Evolutionary conservation across 2,329 filamentous ascomycete species (phyloP), one percentile per base, ranked within the genome.

Genomic region (Sporothrix brasiliensis): DNA sequence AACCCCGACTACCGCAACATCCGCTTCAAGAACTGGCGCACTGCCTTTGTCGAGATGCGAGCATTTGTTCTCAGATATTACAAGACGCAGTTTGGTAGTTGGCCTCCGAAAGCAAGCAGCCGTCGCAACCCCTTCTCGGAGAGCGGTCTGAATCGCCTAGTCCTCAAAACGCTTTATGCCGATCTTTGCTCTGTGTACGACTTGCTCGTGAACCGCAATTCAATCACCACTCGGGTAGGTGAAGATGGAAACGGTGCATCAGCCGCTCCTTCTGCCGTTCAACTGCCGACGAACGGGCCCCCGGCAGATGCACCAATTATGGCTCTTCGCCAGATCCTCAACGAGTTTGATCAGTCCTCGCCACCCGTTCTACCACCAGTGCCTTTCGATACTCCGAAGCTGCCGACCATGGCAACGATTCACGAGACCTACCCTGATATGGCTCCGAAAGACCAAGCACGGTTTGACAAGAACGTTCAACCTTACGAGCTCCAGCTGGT

Each of bases 111-210:
- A 79, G 93, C 93, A 1, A 91, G 87, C 76, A 94, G 89, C 75
- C 97, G 96, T 84, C 97, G 96, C 85, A 97, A 97, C 77, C 87
- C 90, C 0, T 92, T 97, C 74, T 90, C 91, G 39, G 93, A 94
- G 75, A 92, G 89, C 74, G 94, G 94, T 0, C 84, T 98, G 27
- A 97, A 97, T 79, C 87, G 95, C 30, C 81, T 93, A 58, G 92
- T 97, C 6, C 83, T 97, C 54, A 88, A 89, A 77, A 89, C 92
- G 56, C 81, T 98, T 10, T 98, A 97, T 80, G 86, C 88, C 34
- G 94, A 99, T 78, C 88, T 97, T 76, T 92, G 92, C 75, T 88
- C 89, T 52, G 83, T 98, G 19, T 98, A 98, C 79, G 94, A 98
- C 77, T 83, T 97, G 71, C 82, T 97, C 16, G 95, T 93, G 5